Evolutionary conservation across 768 basidiomycete species (phyloP).

Genomic region (Tylopilus sp.): DNA sequence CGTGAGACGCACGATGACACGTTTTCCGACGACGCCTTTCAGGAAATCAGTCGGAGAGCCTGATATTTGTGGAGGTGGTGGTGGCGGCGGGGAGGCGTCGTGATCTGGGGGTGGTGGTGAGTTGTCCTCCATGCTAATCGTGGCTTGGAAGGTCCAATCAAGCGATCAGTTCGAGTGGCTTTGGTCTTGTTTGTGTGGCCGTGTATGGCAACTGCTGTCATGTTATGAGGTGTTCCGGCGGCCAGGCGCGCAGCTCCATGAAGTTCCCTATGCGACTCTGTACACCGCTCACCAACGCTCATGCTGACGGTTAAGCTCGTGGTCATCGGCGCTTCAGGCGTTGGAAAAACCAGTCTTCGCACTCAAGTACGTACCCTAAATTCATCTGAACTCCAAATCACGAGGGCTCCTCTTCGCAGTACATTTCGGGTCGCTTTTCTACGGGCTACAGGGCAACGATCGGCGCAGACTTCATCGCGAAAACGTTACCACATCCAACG

Average conservation of each 20-base stretch:
- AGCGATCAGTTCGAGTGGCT: background rate
- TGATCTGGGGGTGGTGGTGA: constrained; percentile 40
- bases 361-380: constrained; percentile 51
- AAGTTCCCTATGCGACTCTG: constrained; percentile 15
- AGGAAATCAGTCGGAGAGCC: constrained; percentile 93
- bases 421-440: constrained; percentile 73
- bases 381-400: background rate
- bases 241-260: constrained; percentile 8
- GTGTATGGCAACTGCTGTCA: constrained; percentile 11
- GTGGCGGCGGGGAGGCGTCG: constrained; percentile 46
- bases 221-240: background rate
- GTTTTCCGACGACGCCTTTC: constrained; percentile 95
- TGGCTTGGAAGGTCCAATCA: background rate
- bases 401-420: constrained; percentile 39
- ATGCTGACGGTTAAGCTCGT: constrained; percentile 81
- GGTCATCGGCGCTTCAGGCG: constrained; percentile 76
- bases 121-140: constrained; percentile 23
- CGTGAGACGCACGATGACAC: constrained; percentile 86
- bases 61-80: constrained; percentile 44
- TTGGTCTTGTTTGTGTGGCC: constrained; percentile 15
- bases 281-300: constrained; percentile 7
- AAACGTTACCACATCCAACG: constrained; percentile 61
- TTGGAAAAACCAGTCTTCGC: constrained; percentile 83
- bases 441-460: constrained; percentile 81
- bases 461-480: constrained; percentile 85